Conservation (phyloP, 352 stramenopile genomes). For the Globisporangium takayamanum region DNA sequence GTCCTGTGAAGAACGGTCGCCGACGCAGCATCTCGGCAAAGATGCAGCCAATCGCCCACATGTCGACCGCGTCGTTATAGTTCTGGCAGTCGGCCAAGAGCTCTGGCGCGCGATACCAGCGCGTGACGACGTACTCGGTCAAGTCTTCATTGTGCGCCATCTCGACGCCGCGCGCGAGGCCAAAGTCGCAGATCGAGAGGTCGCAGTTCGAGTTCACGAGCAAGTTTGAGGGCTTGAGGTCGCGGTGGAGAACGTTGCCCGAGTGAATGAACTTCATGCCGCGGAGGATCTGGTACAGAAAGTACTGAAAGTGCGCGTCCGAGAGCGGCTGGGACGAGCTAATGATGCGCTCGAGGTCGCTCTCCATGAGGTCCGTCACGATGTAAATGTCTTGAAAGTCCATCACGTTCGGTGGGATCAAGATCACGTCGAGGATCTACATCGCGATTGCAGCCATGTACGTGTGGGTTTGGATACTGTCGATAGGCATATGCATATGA, state of each 20-base stretch:
- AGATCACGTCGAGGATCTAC: slow-evolving; percentile 77
- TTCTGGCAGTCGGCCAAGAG: slow-evolving; percentile 89
- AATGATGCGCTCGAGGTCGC: slow-evolving; percentile 90
- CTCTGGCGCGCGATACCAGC: slow-evolving; percentile 87
- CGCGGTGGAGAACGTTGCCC: slow-evolving; percentile 89
- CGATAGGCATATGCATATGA: not conserved
- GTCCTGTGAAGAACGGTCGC: slow-evolving; percentile 87
- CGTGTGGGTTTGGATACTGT: not conserved
- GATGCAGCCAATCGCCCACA: slow-evolving; percentile 98
- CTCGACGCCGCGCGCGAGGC: slow-evolving; percentile 87
- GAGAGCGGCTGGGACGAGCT: slow-evolving; percentile 79
- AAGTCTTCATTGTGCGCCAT: slow-evolving; percentile 71
- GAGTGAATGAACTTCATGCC: slow-evolving; percentile 98
- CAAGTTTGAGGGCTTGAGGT: slow-evolving; percentile 87
- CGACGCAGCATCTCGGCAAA: slow-evolving; percentile 98
- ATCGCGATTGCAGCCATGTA: not conserved
- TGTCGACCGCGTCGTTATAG: slow-evolving; percentile 95
- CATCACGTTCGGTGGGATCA: slow-evolving; percentile 77
- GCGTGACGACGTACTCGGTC: slow-evolving; percentile 88
- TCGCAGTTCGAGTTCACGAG: slow-evolving; percentile 90
- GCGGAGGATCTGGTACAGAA: slow-evolving; percentile 89
- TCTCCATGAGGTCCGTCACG: slow-evolving; percentile 90
- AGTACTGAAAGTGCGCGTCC: slow-evolving; percentile 87
- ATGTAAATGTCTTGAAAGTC: slow-evolving; percentile 91
- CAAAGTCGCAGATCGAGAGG: slow-evolving; percentile 90